These are phyloP conservation scores for Phaeosphaeria sp. DNA, from an alignment of 2,329 filamentous ascomycete genomes.

Conservation along the genomic window DNA sequence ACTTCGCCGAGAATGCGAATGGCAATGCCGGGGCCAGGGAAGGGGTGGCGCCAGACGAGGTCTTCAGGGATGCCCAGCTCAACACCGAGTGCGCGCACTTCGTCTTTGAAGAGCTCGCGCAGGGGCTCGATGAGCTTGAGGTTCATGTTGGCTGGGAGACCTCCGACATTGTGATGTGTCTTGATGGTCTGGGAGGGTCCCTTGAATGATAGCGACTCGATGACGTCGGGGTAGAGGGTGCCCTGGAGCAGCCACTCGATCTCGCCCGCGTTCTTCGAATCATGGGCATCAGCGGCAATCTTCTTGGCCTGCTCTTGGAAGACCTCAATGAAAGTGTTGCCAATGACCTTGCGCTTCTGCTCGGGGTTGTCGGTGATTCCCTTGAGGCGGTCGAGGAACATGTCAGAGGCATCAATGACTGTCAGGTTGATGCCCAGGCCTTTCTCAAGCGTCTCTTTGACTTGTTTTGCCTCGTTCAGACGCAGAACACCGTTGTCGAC, in stretches of 20 bases:
- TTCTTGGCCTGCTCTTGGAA: conserved; percentile 80
- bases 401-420: conserved; percentile 78
- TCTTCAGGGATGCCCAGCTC: conserved; percentile 74
- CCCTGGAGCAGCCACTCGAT: conserved; percentile 90
- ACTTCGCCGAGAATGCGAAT: conserved; percentile 86
- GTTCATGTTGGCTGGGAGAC: conserved; percentile 67
- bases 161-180: conserved; percentile 76
- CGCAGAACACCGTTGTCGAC: conserved; percentile 89
- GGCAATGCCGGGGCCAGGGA: conserved; percentile 77
- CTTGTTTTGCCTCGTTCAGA: conserved; percentile 80
- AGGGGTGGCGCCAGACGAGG: conserved; percentile 80
- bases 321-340: conserved; percentile 78
- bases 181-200: conserved; percentile 75
- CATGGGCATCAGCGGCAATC: conserved; percentile 74
- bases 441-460: conserved; percentile 78
- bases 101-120: conserved; percentile 82
- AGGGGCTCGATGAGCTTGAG: conserved; percentile 80
- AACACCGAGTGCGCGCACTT: conserved; percentile 73
- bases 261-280: conserved; percentile 71
- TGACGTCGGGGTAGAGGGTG: conserved; percentile 79
- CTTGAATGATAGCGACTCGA: conserved; percentile 75
- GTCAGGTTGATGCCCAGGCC: conserved; percentile 91
- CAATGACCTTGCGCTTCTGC: conserved; percentile 90
- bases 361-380: conserved; percentile 80
- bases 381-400: conserved; percentile 77